Conservation (phyloP, 2,329 filamentous ascomycete species). For the Capronia epimyces region DNA sequence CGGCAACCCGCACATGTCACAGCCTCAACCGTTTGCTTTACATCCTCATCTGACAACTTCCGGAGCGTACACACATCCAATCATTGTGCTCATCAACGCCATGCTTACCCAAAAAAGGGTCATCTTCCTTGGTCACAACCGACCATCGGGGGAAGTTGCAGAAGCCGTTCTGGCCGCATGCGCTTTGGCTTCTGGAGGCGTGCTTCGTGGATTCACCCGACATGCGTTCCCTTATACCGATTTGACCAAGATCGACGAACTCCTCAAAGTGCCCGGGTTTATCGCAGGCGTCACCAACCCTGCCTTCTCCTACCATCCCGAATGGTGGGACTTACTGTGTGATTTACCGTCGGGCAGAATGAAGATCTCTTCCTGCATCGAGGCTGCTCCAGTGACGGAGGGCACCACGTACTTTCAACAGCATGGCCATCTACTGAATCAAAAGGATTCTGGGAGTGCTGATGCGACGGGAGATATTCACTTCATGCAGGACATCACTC, state of each 20-base stretch:
- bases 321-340: slow-evolving; percentile 98
- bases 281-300: slow-evolving; percentile 97
- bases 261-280: slow-evolving; percentile 92
- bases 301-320: slow-evolving; percentile 85
- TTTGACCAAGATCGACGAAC: slow-evolving; percentile 92
- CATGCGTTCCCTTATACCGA: slow-evolving; percentile 98
- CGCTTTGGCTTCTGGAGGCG: slow-evolving; percentile 82
- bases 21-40: slow-evolving; percentile 74
- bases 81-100: slow-evolving; percentile 90
- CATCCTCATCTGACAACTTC: slow-evolving; percentile 93
- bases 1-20: slow-evolving; percentile 71
- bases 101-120: slow-evolving; percentile 93
- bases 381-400: slow-evolving; percentile 73
- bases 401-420: slow-evolving; percentile 84
- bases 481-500: slow-evolving; percentile 82
- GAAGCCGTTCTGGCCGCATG: slow-evolving; percentile 98
- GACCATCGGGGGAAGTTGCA: slow-evolving; percentile 90
- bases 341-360: slow-evolving; percentile 87
- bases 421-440: slow-evolving; percentile 49
- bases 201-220: slow-evolving; percentile 88
- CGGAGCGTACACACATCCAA: slow-evolving; percentile 82
- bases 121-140: slow-evolving; percentile 91
- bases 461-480: slow-evolving; percentile 80
- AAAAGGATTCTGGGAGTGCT: slow-evolving; percentile 29
- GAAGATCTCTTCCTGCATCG: slow-evolving; percentile 87